A percentile compares a stretch with the other conserved stretches of the same genome.
Conservation (phyloP, 1,139 yeast species). For the Komagataea norvegica region DNA sequence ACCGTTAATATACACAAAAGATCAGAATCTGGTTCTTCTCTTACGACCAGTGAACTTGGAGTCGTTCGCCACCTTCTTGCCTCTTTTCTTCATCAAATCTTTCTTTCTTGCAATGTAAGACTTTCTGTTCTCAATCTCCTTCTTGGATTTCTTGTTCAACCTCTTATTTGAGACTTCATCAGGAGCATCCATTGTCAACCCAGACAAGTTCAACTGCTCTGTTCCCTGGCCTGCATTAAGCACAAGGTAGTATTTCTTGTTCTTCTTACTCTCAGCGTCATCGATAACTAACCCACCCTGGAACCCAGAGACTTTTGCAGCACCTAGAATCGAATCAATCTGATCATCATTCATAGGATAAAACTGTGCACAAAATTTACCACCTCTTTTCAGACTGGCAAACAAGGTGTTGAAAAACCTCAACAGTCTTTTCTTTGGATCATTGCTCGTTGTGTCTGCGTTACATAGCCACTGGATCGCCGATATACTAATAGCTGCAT, state of each 20-base stretch:
- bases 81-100: slow-evolving; percentile 88
- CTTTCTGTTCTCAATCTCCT: slow-evolving; percentile 66
- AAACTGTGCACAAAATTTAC: slow-evolving; percentile 95
- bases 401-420: slow-evolving; percentile 84
- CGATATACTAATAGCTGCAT: slow-evolving; percentile 92
- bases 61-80: slow-evolving; percentile 83
- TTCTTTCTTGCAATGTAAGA: slow-evolving; percentile 87
- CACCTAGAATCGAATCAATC: slow-evolving; percentile 66
- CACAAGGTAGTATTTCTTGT: slow-evolving; percentile 85
- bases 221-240: slow-evolving; percentile 82
- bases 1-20: background rate
- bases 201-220: slow-evolving; percentile 64
- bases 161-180: slow-evolving; percentile 40
- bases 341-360: slow-evolving; percentile 90
- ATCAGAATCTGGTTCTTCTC: slow-evolving; percentile 76
- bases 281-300: slow-evolving; percentile 94
- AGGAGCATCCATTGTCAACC: slow-evolving; percentile 71
- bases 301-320: slow-evolving; percentile 94
- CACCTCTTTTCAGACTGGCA: slow-evolving; percentile 85
- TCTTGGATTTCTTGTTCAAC: slow-evolving; percentile 46
- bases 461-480: slow-evolving; percentile 98
- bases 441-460: slow-evolving; percentile 79
- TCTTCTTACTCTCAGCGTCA: slow-evolving; percentile 88
- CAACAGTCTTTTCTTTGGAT: slow-evolving; percentile 80
- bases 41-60: slow-evolving; percentile 91